Evolutionary conservation across 805 yeast species (phyloP).

Genomic region (Candida fluviatilis): DNA sequence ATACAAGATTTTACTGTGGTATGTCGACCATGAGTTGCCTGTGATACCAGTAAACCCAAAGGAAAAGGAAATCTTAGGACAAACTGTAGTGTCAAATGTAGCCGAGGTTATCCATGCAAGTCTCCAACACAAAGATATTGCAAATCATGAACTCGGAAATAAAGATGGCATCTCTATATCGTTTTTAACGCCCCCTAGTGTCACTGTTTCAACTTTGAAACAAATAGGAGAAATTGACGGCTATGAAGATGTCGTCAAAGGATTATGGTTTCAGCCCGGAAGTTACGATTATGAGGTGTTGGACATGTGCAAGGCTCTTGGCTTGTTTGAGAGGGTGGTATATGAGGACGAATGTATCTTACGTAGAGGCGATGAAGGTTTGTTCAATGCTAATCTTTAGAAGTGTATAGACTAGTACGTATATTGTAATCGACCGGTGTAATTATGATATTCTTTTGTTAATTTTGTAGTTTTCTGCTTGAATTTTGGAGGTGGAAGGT

Average conservation of each 20-base stretch:
- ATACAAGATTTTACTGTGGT: slow-evolving; percentile 66
- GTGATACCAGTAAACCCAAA: slow-evolving; percentile 67
- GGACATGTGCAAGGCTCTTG: slow-evolving; percentile 34
- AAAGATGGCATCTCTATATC: slow-evolving; percentile 53
- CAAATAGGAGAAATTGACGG: slow-evolving; percentile 38
- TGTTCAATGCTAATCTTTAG: slow-evolving; percentile 36
- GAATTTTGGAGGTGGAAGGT: too few relatives aligned
- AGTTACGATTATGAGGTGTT: slow-evolving; percentile 55
- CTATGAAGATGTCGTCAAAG: slow-evolving; percentile 39
- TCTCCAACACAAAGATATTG: slow-evolving; percentile 14
- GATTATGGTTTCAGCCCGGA: slow-evolving; percentile 85
- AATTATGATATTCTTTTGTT: too few relatives aligned
- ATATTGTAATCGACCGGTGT: too few relatives aligned
- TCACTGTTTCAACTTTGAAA: slow-evolving; percentile 38
- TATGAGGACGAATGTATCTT: slow-evolving; percentile 64
- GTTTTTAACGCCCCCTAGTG: slow-evolving; percentile 71
- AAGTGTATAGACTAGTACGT: too few relatives aligned
- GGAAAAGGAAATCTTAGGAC: slow-evolving; percentile 43
- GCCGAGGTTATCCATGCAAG: slow-evolving; percentile 22
- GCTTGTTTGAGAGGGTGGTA: slow-evolving; percentile 28
- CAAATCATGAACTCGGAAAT: slow-evolving; percentile 18
- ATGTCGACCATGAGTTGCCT: slow-evolving; percentile 49
- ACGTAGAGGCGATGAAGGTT: slow-evolving; percentile 58
- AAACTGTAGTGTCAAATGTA: slow-evolving; percentile 32
- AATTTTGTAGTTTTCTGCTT: too few relatives aligned